A percentile compares a stretch with the other conserved stretches of the same genome.
phyloP scores from a whole-genome alignment of 176 grass and related monocot species.

The Dactylis glomerata region DNA sequence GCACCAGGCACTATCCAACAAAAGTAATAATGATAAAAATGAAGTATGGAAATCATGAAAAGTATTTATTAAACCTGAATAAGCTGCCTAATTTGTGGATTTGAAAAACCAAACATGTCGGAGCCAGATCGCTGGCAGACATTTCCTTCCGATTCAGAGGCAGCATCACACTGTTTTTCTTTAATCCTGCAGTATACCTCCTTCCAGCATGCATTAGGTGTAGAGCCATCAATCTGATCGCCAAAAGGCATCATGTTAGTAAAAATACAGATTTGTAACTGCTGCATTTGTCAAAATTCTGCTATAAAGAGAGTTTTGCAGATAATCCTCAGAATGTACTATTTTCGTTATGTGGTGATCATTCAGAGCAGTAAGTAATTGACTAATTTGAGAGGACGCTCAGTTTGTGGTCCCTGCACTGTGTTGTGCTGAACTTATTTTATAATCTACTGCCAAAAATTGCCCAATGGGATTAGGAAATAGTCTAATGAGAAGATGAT shows the following conservation, averaged over 20 bases:
- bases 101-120: constrained; percentile 98
- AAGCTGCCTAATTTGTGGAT: constrained; percentile 86
- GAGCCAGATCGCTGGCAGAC: constrained; percentile 78
- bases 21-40: constrained; percentile 26
- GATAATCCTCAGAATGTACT: constrained; percentile 16
- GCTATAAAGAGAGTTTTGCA: constrained; percentile 4
- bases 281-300: not conserved
- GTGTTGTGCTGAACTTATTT: not conserved
- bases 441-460: not conserved
- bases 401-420: not conserved
- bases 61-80: constrained; percentile 73
- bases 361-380: constrained; percentile 11
- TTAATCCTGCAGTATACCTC: constrained; percentile 83
- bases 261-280: constrained; percentile 13
- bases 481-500: constrained; percentile 9
- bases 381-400: not conserved
- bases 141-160: constrained; percentile 54
- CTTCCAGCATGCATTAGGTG: constrained; percentile 93
- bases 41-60: constrained; percentile 19
- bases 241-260: constrained; percentile 20
- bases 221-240: constrained; percentile 76
- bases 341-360: not conserved
- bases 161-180: constrained; percentile 53
- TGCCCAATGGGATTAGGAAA: not conserved
- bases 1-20: not conserved